Conservation (phyloP, 352 stramenopile species). For the Blastocystis sp. region DNA sequence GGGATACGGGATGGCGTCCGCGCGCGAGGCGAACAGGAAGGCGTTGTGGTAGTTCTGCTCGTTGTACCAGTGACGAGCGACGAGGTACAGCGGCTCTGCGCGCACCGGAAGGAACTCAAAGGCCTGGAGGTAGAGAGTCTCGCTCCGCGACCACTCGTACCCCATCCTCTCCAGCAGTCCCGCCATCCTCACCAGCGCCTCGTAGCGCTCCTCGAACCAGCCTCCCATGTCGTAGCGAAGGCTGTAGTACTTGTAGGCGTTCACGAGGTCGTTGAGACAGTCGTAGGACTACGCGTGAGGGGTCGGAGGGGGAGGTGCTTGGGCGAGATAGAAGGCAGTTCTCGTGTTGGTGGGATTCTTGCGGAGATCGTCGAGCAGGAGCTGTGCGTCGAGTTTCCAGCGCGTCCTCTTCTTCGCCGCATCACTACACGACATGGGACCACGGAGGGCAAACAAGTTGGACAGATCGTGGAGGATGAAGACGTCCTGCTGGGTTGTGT, state of each 20-base stretch:
- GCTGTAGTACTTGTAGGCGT: slow-evolving; percentile 69
- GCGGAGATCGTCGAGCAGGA: slow-evolving; percentile 12
- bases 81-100: slow-evolving; percentile 49
- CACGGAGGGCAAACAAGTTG: not conserved
- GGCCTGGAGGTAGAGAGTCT: slow-evolving; percentile 35
- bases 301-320: slow-evolving; percentile 7
- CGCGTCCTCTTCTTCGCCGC: slow-evolving; percentile 21
- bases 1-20: slow-evolving; percentile 49
- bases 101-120: slow-evolving; percentile 48
- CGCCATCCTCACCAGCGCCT: slow-evolving; percentile 41
- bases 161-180: slow-evolving; percentile 65
- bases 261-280: slow-evolving; percentile 44
- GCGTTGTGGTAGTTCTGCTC: slow-evolving; percentile 40
- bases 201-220: slow-evolving; percentile 56
- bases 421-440: not conserved
- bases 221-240: slow-evolving; percentile 62
- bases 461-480: slow-evolving; percentile 72
- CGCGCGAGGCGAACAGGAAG: slow-evolving; percentile 26
- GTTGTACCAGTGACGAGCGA: slow-evolving; percentile 58
- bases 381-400: slow-evolving; percentile 27
- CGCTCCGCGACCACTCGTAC: slow-evolving; percentile 20
- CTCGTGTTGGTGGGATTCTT: slow-evolving; percentile 53
- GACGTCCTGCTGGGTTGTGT: not conserved
- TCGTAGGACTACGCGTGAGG: slow-evolving; percentile 72
- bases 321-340: slow-evolving; percentile 53